Evolutionary conservation across 352 stramenopile species (phyloP), one percentile per base, ranked within the genome.

Genomic region (Phytophthora sojae): DNA sequence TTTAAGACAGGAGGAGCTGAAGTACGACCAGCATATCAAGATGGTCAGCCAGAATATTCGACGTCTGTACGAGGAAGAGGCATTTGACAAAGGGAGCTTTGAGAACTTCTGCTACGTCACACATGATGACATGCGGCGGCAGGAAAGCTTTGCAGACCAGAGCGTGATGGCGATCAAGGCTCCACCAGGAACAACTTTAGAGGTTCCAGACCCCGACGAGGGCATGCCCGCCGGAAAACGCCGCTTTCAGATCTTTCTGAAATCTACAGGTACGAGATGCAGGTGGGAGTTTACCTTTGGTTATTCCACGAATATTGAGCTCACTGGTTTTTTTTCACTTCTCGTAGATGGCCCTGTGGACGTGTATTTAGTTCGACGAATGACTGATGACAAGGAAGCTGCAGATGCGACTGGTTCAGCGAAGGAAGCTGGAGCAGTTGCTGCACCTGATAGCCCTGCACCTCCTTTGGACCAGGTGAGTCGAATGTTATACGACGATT

Each of bases 241-340:
- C 54, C 89, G 91, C 42, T 99, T 96, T 77, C 92, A 99, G 75
- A 98, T 99, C 64, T 98, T 96, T 47, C 76, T 99, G n/a, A 96
- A 97, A 66, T 95, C 85, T 39, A 90, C 85, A 79, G 87, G 87
- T 94, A 61, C 14, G 61, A 51, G 6, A 73, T 44, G 12, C 37
- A n/a, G 14, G 12, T 50, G 42, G 42, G 12, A n/a, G 15, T 45
- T 45, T 45, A n/a, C 15, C 12, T 45, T 4, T 21, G 15, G 15
- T 21, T 49, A 17, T 19, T 49, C 15, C 42, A 50, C 3, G n/a
- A 50, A 25, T 23, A 21, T 15, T 17, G 19, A 50, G 6, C n/a
- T 68, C 37, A 58, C 37, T 44, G 12, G n/a, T 12, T 9, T 23
- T 32, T 11, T 25, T 57, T 62, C 21, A 47, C 3, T 12, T 55